Evolutionary conservation across 192 early-diverging fungal genomes (phyloP).

Genomic region (Backusella circina): DNA sequence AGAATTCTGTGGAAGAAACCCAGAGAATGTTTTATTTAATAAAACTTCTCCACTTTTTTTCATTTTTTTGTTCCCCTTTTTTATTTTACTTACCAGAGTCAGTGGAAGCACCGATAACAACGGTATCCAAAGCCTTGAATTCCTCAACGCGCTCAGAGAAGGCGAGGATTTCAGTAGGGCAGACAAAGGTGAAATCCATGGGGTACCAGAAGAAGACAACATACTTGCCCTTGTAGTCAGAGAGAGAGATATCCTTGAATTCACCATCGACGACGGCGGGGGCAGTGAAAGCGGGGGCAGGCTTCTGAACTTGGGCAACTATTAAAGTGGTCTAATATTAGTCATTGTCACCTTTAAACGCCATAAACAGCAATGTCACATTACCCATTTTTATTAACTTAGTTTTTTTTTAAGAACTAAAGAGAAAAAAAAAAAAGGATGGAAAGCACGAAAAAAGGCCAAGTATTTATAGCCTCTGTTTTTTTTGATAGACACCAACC

Average conservation of each 20-base stretch:
- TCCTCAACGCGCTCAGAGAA: conserved; percentile 83
- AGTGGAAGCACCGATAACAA: conserved; percentile 69
- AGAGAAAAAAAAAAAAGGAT: not conserved
- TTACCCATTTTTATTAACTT: not conserved
- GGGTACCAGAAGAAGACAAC: conserved; percentile 67
- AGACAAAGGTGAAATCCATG: conserved; percentile 88
- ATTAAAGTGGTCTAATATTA: not conserved
- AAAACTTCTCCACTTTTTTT: not conserved
- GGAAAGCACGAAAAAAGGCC: not conserved
- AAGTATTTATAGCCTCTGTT: not conserved
- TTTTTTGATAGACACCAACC: not conserved
- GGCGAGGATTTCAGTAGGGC: conserved; percentile 93
- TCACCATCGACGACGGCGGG: conserved; percentile 64
- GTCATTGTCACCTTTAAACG: not conserved
- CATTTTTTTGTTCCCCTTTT: not conserved
- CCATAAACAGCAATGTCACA: not conserved
- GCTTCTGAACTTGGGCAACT: conserved; percentile 22
- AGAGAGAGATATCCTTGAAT: conserved; percentile 67
- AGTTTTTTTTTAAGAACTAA: not conserved
- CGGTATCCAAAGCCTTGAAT: conserved; percentile 77
- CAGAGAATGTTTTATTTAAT: not conserved
- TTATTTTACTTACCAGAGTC: conserved; percentile 39
- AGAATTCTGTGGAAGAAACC: conserved; percentile 54
- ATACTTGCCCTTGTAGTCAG: conserved; percentile 36
- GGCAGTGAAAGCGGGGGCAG: conserved; percentile 65